Conservation (phyloP, 169 alveolate species). For the Eimeria praecox region DNA sequence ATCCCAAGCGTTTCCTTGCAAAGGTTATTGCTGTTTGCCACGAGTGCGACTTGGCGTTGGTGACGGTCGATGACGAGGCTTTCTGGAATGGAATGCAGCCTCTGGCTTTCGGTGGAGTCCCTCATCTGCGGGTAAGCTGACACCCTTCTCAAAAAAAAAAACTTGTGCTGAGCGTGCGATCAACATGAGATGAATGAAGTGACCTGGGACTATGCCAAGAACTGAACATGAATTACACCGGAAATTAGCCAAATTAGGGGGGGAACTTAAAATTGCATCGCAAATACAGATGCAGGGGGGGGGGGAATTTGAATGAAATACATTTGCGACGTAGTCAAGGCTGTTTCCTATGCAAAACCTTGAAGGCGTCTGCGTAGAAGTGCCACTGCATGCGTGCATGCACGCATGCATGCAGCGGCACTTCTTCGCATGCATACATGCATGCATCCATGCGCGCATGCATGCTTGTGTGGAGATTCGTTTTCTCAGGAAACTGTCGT, state of each 20-base stretch:
- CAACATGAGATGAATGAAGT: background rate
- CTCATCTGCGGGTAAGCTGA: constrained; percentile 83
- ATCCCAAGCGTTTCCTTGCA: constrained; percentile 87
- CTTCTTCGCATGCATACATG: background rate
- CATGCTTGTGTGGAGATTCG: background rate
- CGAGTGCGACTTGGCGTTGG: constrained; percentile 92
- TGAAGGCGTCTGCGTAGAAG: background rate
- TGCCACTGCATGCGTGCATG: background rate
- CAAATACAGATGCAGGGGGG: no score
- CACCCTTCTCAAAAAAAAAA: no score
- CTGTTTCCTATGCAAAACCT: no score
- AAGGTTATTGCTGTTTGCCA: constrained; percentile 88
- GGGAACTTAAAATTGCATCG: background rate
- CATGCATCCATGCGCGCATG: background rate
- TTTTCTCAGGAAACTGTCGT: constrained; percentile 88
- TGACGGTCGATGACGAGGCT: constrained; percentile 86
- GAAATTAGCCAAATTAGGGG: background rate
- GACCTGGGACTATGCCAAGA: background rate
- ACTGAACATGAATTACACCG: background rate
- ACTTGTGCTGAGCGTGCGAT: no score
- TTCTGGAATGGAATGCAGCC: constrained; percentile 89
- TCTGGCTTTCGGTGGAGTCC: constrained; percentile 88
- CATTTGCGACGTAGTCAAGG: no score
- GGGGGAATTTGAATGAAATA: no score
- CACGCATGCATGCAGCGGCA: background rate